Base-by-base conservation (phyloP, 441 rosid genomes). In the Croton laevigatus region DNA sequence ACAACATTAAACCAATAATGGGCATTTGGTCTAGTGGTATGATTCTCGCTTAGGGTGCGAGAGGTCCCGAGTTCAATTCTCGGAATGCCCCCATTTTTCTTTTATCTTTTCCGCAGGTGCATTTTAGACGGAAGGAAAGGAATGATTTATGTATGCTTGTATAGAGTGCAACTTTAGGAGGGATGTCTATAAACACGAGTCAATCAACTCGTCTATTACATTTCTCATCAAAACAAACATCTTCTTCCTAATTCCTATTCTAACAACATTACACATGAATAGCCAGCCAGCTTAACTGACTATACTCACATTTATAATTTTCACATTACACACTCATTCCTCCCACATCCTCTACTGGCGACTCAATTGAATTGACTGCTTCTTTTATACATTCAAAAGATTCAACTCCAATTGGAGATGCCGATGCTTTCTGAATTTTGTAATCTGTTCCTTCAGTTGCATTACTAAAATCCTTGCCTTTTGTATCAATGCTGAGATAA, bases 1-100 rank as follows among this genome's bases (percentile, higher is more conserved):
- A n/a, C n/a, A n/a, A n/a, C n/a, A n/a, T n/a, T n/a, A n/a, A n/a
- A n/a, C n/a, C n/a, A n/a, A n/a, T n/a, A n/a, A n/a, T n/a, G 85
- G 86, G 83, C 82, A 75, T 84, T 82, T 83, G 85, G 85, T 83
- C 86, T 83, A 83, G 85, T 78, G 87, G 83, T 80, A 87, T 85
- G 87, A 83, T 81, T 85, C 81, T 85, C 77, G 84, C 86, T 85
- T 85, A 76, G 86, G 86, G 83, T 80, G 84, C 75, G 83, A 82
- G 82, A 85, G 84, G 81, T 81, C 82, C 81, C 75, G 78, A 85
- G 82, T 82, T 83, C 84, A 80, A 80, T 86, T 81, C 86, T 83
- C 82, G 83, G 86, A 82, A 81, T 83, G 89, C 82, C 82, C 44
- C 9, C 1, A 27, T 27, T 27, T 27, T 27, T 27, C 32, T 1